These are phyloP conservation scores for Suillus clintonianus DNA, from an alignment of 768 basidiomycete species.

Conservation along the genomic window DNA sequence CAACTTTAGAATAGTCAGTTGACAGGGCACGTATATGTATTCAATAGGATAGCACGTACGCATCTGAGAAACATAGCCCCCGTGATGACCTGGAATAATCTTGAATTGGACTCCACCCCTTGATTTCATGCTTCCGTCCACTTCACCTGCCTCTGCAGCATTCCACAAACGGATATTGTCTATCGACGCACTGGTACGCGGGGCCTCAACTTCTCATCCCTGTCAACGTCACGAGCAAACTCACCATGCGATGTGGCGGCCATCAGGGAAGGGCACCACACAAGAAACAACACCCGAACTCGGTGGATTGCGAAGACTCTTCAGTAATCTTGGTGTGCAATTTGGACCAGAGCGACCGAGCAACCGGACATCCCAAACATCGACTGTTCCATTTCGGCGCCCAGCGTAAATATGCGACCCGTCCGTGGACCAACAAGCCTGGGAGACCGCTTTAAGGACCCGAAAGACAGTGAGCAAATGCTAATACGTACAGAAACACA, in stretches of 20 bases:
- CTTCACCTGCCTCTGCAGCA: slow-evolving; percentile 72
- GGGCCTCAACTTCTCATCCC: slow-evolving; percentile 22
- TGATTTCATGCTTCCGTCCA: slow-evolving; percentile 60
- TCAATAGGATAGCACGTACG: slow-evolving; percentile 52
- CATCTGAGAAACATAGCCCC: slow-evolving; percentile 91
- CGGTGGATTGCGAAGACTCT: slow-evolving; percentile 80
- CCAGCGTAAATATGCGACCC: slow-evolving; percentile 90
- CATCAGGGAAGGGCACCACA: slow-evolving; percentile 88
- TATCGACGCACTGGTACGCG: slow-evolving; percentile 68
- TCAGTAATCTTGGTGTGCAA: slow-evolving; percentile 74
- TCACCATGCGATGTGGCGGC: slow-evolving; percentile 88
- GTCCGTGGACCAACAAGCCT: slow-evolving; percentile 95
- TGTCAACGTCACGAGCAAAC: slow-evolving; percentile 28
- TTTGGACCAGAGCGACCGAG: slow-evolving; percentile 62
- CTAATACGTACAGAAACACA: slow-evolving; percentile 78
- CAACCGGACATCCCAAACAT: slow-evolving; percentile 93
- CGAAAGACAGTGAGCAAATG: slow-evolving; percentile 3
- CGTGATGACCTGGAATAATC: slow-evolving; percentile 95
- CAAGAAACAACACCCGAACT: slow-evolving; percentile 93
- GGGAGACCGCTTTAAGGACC: slow-evolving; percentile 9
- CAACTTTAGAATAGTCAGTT: slow-evolving; percentile 51
- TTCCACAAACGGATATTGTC: slow-evolving; percentile 97
- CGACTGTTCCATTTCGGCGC: slow-evolving; percentile 85
- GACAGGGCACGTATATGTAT: slow-evolving; percentile 18
- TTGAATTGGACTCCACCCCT: slow-evolving; percentile 85